These are phyloP conservation scores for Rhodosporidiobolus sp. DNA, from an alignment of 768 basidiomycete genomes.

Conservation along the genomic window DNA sequence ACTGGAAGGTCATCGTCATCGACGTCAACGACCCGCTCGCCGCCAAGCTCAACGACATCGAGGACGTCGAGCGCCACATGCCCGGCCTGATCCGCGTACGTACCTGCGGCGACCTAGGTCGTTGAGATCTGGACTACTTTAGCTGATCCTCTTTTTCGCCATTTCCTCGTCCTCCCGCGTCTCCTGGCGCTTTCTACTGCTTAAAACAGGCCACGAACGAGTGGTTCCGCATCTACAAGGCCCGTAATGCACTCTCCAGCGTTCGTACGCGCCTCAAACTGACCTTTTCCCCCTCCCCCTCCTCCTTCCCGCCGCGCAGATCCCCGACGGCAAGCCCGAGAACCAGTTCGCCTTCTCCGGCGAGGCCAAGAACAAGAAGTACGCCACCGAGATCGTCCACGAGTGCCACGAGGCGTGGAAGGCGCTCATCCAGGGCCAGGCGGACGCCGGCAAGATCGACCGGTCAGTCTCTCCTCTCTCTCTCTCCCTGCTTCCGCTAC, in stretches of 20 bases:
- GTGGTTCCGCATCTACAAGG: conserved; percentile 99
- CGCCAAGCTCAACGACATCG: conserved; percentile 93
- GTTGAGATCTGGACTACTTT: background rate
- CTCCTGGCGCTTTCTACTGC: background rate
- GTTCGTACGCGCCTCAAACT: background rate
- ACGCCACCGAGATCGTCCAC: conserved; percentile 97
- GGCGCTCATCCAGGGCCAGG: conserved; percentile 76
- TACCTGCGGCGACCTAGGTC: background rate
- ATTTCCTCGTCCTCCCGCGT: background rate
- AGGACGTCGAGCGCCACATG: conserved; percentile 96
- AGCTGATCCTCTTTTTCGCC: too few species aligned
- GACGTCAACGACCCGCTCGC: conserved; percentile 94
- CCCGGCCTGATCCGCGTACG: conserved; percentile 82
- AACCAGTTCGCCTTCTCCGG: conserved; percentile 97
- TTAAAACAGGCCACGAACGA: conserved; percentile 75
- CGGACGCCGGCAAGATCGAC: conserved; percentile 66
- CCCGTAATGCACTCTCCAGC: conserved; percentile 44
- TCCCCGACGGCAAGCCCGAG: conserved; percentile 84
- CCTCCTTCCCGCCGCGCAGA: conserved; percentile 34
- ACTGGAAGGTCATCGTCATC: conserved; percentile 99
- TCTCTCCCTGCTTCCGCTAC: too few species aligned
- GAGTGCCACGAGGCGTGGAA: conserved; percentile 99
- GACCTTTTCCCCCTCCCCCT: background rate
- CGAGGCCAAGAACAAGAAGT: conserved; percentile 99
- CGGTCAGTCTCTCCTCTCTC: conserved; percentile 61